Percentiles rank a stretch among this genome's conserved stretches.
phyloP scores from a whole-genome alignment of 257 asterid species.

The Buddleja alternifolia region DNA sequence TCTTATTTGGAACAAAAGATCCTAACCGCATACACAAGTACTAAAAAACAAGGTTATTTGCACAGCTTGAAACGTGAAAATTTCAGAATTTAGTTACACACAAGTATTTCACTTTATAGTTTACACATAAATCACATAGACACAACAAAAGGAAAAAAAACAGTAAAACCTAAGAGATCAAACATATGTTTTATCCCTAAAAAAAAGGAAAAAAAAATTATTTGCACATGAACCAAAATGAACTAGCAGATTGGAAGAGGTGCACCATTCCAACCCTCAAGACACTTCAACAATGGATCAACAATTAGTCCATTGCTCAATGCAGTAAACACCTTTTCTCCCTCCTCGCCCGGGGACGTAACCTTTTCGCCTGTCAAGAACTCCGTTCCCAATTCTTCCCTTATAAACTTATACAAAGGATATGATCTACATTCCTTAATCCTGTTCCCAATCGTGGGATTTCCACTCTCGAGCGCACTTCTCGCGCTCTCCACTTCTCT shows the following conservation, averaged over 20 bases:
- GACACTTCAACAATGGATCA: slow-evolving; percentile 62
- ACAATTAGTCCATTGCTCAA: slow-evolving; percentile 48
- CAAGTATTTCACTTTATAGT: too few relatives aligned
- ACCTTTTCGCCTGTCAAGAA: slow-evolving; percentile 54
- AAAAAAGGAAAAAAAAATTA: neutral
- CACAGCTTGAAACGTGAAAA: neutral
- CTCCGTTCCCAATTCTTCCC: slow-evolving; percentile 45
- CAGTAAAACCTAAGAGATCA: neutral
- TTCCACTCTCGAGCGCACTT: slow-evolving; percentile 45
- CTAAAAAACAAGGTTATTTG: too few relatives aligned
- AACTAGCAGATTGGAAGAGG: slow-evolving; percentile 57
- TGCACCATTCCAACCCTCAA: slow-evolving; percentile 59
- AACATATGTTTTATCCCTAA: too few relatives aligned
- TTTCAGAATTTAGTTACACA: neutral
- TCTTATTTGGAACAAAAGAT: too few relatives aligned
- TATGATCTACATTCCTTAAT: slow-evolving; percentile 63
- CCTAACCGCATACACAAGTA: too few relatives aligned
- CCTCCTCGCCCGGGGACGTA: slow-evolving; percentile 55
- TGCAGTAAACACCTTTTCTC: slow-evolving; percentile 58
- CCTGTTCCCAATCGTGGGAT: slow-evolving; percentile 41
- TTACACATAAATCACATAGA: neutral
- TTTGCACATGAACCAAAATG: neutral
- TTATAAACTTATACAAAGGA: slow-evolving; percentile 50
- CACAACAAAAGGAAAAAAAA: neutral
- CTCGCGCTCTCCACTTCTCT: slow-evolving; percentile 61